Conservation (phyloP, 1,139 yeast species). For the Saccharomycopsis crataegensis region DNA sequence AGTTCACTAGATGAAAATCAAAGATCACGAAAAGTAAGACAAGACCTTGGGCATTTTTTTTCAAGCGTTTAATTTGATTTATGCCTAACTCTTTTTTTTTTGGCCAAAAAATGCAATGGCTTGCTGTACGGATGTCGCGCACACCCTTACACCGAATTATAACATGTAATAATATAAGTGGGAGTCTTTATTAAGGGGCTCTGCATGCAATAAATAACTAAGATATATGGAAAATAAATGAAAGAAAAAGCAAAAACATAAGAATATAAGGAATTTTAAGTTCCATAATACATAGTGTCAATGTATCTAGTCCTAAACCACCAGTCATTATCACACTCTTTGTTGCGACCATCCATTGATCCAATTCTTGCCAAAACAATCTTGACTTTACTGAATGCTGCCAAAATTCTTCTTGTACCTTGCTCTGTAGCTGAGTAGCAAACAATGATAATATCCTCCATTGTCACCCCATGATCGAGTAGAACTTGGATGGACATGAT, state of each 20-base stretch:
- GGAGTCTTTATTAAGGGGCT: too few relatives aligned
- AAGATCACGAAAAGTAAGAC: not conserved
- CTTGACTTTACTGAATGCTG: constrained; percentile 64
- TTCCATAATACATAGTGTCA: constrained; percentile 73
- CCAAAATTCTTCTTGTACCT: constrained; percentile 67
- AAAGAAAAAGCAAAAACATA: not conserved
- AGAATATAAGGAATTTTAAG: not conserved
- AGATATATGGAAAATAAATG: not conserved
- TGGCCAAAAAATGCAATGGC: too few relatives aligned
- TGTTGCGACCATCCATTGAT: constrained; percentile 26
- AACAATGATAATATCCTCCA: constrained; percentile 59
- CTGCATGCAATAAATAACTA: too few relatives aligned
- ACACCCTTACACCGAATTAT: too few relatives aligned
- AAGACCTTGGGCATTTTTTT: not conserved
- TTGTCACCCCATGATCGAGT: constrained; percentile 68
- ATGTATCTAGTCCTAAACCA: constrained; percentile 66
- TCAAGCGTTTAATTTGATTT: not conserved
- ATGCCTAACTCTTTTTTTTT: too few relatives aligned
- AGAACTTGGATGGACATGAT: constrained; percentile 91
- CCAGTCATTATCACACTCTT: constrained; percentile 30
- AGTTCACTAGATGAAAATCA: not conserved
- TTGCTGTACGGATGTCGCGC: too few relatives aligned
- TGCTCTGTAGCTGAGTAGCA: constrained; percentile 72
- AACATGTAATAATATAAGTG: too few relatives aligned
- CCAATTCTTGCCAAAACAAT: constrained; percentile 68